A percentile compares a stretch with the other conserved stretches of the same genome.
These are phyloP conservation scores for Kwoniella sp. DNA, from an alignment of 768 basidiomycete genomes.

Conservation along the genomic window DNA sequence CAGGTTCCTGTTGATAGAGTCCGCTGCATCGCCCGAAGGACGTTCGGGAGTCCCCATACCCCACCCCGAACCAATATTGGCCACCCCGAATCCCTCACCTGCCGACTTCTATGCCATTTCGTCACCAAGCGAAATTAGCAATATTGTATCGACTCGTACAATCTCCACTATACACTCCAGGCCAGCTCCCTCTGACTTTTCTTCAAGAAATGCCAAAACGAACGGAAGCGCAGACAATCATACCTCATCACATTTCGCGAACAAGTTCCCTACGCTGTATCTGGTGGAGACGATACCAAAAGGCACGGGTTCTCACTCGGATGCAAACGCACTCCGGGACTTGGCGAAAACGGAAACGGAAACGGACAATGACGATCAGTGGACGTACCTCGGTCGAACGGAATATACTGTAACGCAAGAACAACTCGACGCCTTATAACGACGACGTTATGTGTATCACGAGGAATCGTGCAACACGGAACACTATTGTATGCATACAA, in stretches of 20 bases:
- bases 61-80: neutral
- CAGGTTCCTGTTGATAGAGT: slow-evolving; percentile 47
- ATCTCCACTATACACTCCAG: slow-evolving; percentile 10
- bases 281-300: slow-evolving; percentile 5
- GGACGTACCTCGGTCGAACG: slow-evolving; percentile 11
- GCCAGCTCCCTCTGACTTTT: neutral
- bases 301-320: neutral
- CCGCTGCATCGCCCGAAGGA: neutral
- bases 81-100: neutral
- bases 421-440: slow-evolving; percentile 11
- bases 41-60: neutral
- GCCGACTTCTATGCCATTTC: slow-evolving; percentile 18
- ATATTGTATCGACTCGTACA: neutral
- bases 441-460: too few species aligned
- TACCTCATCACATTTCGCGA: too few species aligned
- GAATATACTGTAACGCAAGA: slow-evolving; percentile 13
- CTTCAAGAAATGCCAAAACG: neutral
- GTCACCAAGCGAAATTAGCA: neutral
- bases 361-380: neutral
- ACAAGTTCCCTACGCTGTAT: slow-evolving; percentile 18
- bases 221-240: neutral
- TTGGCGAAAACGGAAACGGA: neutral
- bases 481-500: too few species aligned
- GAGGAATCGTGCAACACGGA: too few species aligned
- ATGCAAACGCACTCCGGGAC: neutral